phyloP scores from a whole-genome alignment of 768 basidiomycete species.

The Suillus hirtellus region DNA sequence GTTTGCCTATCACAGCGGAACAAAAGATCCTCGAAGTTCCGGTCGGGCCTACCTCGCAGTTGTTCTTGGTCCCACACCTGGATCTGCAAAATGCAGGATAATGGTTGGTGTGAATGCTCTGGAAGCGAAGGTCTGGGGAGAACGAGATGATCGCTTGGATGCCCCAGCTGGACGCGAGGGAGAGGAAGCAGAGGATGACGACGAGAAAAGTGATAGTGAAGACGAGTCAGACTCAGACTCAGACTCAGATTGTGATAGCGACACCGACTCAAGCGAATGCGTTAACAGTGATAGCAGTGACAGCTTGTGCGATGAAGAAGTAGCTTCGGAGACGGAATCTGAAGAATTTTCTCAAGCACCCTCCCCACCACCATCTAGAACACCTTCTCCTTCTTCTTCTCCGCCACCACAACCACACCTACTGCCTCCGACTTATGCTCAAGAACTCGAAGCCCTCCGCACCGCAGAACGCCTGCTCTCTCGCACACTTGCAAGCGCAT shows the following conservation, averaged over 20 bases:
- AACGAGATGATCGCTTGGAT: slow-evolving; percentile 15
- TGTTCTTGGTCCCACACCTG: slow-evolving; percentile 64
- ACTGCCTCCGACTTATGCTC: slow-evolving; percentile 16
- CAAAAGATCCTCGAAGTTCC: not conserved
- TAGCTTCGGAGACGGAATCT: slow-evolving; percentile 11
- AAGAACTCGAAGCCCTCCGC: slow-evolving; percentile 36
- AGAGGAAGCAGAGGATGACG: slow-evolving; percentile 28
- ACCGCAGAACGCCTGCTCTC: slow-evolving; percentile 44
- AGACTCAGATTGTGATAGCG: slow-evolving; percentile 26
- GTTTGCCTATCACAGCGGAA: slow-evolving; percentile 40
- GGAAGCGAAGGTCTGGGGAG: slow-evolving; percentile 43
- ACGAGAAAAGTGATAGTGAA: not conserved
- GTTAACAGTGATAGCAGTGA: slow-evolving; percentile 8
- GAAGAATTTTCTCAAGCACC: slow-evolving; percentile 30
- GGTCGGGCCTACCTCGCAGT: slow-evolving; percentile 57
- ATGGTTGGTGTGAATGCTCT: slow-evolving; percentile 66
- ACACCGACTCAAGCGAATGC: not conserved
- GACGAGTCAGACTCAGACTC: slow-evolving; percentile 12
- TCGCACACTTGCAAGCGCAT: slow-evolving; percentile 45
- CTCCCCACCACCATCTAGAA: slow-evolving; percentile 17
- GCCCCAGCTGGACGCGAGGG: slow-evolving; percentile 11
- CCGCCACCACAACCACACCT: slow-evolving; percentile 8
- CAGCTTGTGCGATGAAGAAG: slow-evolving; percentile 8
- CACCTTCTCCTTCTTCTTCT: slow-evolving; percentile 17
- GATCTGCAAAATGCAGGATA: slow-evolving; percentile 60